A percentile compares a stretch with the other conserved stretches of the same genome.
These are phyloP conservation scores for Epicoccum sorghinum DNA, from an alignment of 2,329 filamentous ascomycete species.

Conservation along the genomic window DNA sequence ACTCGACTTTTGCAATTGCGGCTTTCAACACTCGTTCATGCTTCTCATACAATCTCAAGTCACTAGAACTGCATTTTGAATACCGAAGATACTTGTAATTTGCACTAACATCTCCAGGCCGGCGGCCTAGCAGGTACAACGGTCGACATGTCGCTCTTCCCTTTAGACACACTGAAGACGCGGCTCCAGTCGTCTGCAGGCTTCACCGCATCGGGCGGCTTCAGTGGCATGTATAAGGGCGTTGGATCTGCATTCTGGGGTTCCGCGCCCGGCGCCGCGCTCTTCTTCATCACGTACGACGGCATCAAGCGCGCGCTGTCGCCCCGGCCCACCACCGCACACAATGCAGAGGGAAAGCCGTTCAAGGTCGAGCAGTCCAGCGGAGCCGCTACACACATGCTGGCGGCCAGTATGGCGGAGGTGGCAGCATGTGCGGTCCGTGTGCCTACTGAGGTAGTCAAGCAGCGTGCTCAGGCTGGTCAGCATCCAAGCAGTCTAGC, in stretches of 20 bases:
- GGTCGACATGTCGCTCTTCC: constrained; percentile 95
- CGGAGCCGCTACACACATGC: constrained; percentile 69
- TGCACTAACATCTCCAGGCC: constrained; percentile 57
- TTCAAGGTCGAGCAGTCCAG: constrained; percentile 21
- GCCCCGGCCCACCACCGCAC: constrained; percentile 15
- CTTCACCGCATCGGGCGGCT: constrained; percentile 84
- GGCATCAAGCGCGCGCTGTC: constrained; percentile 58
- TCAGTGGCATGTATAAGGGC: constrained; percentile 90
- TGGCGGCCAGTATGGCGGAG: constrained; percentile 85
- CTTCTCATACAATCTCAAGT: too few relatives aligned
- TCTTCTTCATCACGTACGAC: constrained; percentile 98
- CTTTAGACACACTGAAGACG: constrained; percentile 98
- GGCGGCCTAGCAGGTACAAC: constrained; percentile 93
- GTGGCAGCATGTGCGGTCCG: constrained; percentile 89
- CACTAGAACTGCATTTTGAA: too few relatives aligned
- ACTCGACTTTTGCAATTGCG: background rate
- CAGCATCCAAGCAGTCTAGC: constrained; percentile 73
- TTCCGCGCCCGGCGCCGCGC: constrained; percentile 88
- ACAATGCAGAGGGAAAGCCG: constrained; percentile 38
- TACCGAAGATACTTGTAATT: too few relatives aligned
- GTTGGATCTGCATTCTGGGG: constrained; percentile 89
- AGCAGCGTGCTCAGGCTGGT: constrained; percentile 91
- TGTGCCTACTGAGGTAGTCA: constrained; percentile 95
- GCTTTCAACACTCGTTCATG: too few relatives aligned
- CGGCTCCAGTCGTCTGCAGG: constrained; percentile 83